Evolutionary conservation across 805 yeast genomes (phyloP).

Genomic region (Ogataea paradorogensis): DNA sequence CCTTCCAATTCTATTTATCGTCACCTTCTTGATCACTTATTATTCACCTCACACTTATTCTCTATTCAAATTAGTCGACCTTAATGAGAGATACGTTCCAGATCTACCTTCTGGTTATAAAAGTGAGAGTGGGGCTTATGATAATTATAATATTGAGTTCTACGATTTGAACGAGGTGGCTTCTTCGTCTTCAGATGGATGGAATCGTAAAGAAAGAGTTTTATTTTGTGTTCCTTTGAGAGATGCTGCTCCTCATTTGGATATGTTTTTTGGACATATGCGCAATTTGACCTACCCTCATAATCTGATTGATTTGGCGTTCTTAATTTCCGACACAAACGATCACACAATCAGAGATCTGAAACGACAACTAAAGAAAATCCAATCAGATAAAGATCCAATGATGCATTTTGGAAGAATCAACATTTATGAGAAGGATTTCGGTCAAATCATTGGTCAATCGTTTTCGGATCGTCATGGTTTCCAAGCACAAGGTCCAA

Average conservation of each 20-base stretch:
- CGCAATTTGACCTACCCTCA: conserved; percentile 82
- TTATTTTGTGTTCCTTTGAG: conserved; percentile 86
- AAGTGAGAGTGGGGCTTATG: conserved; percentile 24
- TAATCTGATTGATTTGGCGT: conserved; percentile 75
- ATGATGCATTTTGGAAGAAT: conserved; percentile 70
- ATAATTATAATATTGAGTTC: conserved; percentile 50
- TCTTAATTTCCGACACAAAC: conserved; percentile 83
- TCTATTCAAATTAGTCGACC: conserved; percentile 5
- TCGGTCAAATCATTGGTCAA: conserved; percentile 89
- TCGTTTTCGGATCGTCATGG: conserved; percentile 90
- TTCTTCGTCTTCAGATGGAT: conserved; percentile 64
- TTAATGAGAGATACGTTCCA: conserved; percentile 29
- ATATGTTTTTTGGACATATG: conserved; percentile 85
- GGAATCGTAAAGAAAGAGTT: conserved; percentile 77
- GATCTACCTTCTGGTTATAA: conserved; percentile 35
- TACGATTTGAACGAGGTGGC: conserved; percentile 68
- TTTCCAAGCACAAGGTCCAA: conserved; percentile 89
- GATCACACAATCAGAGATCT: conserved; percentile 78
- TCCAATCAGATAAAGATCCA: conserved; percentile 64
- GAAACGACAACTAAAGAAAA: conserved; percentile 51
- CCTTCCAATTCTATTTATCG: conserved; percentile 18
- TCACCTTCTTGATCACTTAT: conserved; percentile 13
- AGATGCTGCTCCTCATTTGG: conserved; percentile 87
- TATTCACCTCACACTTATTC: conserved; percentile 6
- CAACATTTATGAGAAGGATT: conserved; percentile 84